Evolutionary conservation across 768 basidiomycete species (phyloP), one percentile per base, ranked within the genome.

Genomic region (Kwoniella newhampshirensis): DNA sequence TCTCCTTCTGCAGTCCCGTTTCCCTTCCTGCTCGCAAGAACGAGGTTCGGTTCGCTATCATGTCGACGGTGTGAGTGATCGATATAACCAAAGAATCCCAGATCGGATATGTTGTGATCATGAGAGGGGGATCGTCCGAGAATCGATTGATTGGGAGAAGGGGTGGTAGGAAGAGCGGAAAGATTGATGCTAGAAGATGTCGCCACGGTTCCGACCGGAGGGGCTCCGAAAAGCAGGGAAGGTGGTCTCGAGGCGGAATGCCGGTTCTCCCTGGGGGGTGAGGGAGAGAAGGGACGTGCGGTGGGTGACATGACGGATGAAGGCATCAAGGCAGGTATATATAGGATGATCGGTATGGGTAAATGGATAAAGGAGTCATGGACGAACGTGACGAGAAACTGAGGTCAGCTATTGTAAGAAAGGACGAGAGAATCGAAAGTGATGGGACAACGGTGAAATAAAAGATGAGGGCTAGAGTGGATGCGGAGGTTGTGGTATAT

Each of bases 251-350:
- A 70, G 4, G 65, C 51, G 11, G 65, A 64, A 36, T 70, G 65
- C 12, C 60, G 51, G 39, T 64, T 70, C 25, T 70, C 68, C 13
- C 65, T 25, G 5, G 68, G 65, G n/a, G 68, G 68, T 2, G 68
- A 70, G 25, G 68, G 68, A 17, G 68, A 70, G 60, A 70, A 64
- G 0, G 68, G 68, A 9, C 68, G 57, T 48, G 50, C 9, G 28
- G 57, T 46, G 28, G 37, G n/a, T 21, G 37, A 23, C 26, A 7
- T n/a, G 27, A 15, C 1, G 21, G 25, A 43, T 36, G 46, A 17
- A 3, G 57, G 21, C 57, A 59, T 59, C 17, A 42, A n/a, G 40
- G 67, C 40, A 70, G 72, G 62, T 68, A 64, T 12, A 66, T 71
- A 68, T 60, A 73, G 12, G 65, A 26, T 68, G 55, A 35, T 65